Evolutionary conservation across 2,329 filamentous ascomycete species (phyloP).

Genomic region (Aspergillus niger): DNA sequence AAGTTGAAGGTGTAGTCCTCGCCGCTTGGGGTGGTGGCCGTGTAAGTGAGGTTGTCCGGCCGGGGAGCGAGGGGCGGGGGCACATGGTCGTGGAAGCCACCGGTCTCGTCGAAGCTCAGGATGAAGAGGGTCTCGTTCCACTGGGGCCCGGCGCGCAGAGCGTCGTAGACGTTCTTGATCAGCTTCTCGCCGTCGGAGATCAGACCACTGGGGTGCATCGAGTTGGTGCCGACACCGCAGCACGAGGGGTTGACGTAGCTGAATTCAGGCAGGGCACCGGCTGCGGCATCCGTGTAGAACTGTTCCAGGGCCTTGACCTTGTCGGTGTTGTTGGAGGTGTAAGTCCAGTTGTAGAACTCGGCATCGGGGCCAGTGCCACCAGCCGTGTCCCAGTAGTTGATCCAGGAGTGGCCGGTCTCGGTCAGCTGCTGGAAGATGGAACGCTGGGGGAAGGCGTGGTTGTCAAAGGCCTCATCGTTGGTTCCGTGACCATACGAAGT

Average conservation of each 20-base stretch:
- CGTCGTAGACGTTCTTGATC: constrained; percentile 41
- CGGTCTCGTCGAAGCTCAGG: constrained; percentile 42
- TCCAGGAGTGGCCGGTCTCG: constrained; percentile 38
- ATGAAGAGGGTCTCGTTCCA: constrained; percentile 41
- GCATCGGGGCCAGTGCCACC: constrained; percentile 32
- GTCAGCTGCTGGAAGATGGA: constrained; percentile 45
- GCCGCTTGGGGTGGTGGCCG: constrained; percentile 30
- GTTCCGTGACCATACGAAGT: constrained; percentile 37
- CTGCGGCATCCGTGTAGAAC: constrained; percentile 39
- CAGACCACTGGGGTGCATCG: constrained; percentile 39
- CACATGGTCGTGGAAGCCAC: constrained; percentile 44
- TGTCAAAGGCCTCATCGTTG: constrained; percentile 34
- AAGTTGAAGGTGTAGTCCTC: constrained; percentile 32
- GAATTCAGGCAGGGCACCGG: constrained; percentile 36
- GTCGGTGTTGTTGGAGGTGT: constrained; percentile 27
- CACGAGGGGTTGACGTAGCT: constrained; percentile 44
- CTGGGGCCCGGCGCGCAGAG: constrained; percentile 36
- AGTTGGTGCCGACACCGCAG: constrained; percentile 41
- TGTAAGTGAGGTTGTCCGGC: constrained; percentile 40
- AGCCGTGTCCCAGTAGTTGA: constrained; percentile 36
- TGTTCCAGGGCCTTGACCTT: constrained; percentile 33
- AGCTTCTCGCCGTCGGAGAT: constrained; percentile 41
- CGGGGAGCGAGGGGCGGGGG: constrained; percentile 35
- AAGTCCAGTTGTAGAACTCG: constrained; percentile 40
- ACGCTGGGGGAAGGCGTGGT: constrained; percentile 31